Evolutionary conservation across 306 rosid genomes (phyloP), one percentile per base, ranked within the genome.

Genomic region (Quercus mongolica): DNA sequence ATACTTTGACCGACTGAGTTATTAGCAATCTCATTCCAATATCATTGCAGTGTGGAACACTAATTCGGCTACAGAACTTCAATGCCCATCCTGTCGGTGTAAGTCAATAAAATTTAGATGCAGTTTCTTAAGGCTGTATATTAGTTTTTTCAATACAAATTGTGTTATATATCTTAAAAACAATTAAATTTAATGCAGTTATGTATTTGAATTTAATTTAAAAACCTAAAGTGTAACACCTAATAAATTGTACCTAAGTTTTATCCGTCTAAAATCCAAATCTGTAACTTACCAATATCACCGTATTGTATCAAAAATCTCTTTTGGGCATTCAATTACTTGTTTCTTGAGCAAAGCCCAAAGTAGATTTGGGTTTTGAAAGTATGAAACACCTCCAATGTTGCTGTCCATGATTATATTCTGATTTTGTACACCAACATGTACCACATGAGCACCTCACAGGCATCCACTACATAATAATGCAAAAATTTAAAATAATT

Each of bases 371-470:
- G 12, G 79, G 20, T 18, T 46, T 28, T 51, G 57, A 65, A 64
- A 51, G 80, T 14, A 25, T 51, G 15, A 65, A 76, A 44, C 30
- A 38, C 3, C 72, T 75, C 56, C 2, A 4, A 25, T 41, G 9
- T 51, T 65, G 73, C 20, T 56, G 30, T 68, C 38, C 64, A 79
- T 68, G 44, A 77, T 69, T 78, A 70, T 26, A 41, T 56, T 69
- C 75, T 78, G 28, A 78, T 35, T 10, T 56, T 77, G 44, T 12
- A 18, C 13, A 7, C 41, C 64, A 57, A 19, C 69, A 17, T 56
- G 75, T 31, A 19, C 31, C 70, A 56, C 72, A 71, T 58, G 72
- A 41, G 54, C 54, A 49, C 69, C 12, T 41, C 46, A 49, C 35
- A 49, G 6, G 21, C 57, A 52, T 4, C 57, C 71, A 69, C 19